phyloP scores from a whole-genome alignment of 2,329 filamentous ascomycete genomes.

The Penicillium vulpinum region DNA sequence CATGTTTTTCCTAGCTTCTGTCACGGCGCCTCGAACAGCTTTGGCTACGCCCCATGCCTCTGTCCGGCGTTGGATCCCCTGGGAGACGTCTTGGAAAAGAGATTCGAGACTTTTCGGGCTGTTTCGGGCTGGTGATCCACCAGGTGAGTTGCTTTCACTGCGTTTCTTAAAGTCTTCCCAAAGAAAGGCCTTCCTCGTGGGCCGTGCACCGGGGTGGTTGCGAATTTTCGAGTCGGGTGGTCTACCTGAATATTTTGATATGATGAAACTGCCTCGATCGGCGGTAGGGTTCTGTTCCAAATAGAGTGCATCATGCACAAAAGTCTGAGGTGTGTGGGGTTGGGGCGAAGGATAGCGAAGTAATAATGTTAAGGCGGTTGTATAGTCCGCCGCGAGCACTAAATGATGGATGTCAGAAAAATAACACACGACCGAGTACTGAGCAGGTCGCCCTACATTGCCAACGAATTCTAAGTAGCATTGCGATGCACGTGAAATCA shows the following conservation, averaged over 20 bases:
- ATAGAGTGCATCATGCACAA: conserved; percentile 78
- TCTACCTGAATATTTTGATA: conserved; percentile 50
- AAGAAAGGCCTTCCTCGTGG: conserved; percentile 24
- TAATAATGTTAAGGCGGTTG: conserved; percentile 75
- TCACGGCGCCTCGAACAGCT: conserved; percentile 50
- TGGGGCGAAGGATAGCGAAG: conserved; percentile 76
- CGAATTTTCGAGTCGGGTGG: conserved; percentile 38
- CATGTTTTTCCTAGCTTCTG: conserved; percentile 49
- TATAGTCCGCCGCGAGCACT: conserved; percentile 88
- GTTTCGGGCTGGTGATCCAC: conserved; percentile 38
- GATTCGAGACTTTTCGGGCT: conserved; percentile 47
- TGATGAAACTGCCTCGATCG: conserved; percentile 46
- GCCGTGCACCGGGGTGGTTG: conserved; percentile 22
- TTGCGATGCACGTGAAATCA: conserved; percentile 88
- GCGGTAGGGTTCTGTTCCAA: conserved; percentile 46
- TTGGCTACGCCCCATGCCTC: conserved; percentile 53
- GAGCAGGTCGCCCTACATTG: conserved; percentile 59
- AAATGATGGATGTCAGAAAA: conserved; percentile 20
- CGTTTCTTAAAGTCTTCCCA: conserved; percentile 31
- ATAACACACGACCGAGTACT: conserved; percentile 5
- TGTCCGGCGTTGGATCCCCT: conserved; percentile 49
- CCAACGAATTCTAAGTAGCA: conserved; percentile 91
- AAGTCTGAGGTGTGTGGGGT: conserved; percentile 69
- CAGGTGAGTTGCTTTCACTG: conserved; percentile 37
- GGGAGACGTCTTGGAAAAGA: conserved; percentile 51